Base-by-base conservation (phyloP, 1,284 basidiomycete species). In the Tilletia caries region DNA sequence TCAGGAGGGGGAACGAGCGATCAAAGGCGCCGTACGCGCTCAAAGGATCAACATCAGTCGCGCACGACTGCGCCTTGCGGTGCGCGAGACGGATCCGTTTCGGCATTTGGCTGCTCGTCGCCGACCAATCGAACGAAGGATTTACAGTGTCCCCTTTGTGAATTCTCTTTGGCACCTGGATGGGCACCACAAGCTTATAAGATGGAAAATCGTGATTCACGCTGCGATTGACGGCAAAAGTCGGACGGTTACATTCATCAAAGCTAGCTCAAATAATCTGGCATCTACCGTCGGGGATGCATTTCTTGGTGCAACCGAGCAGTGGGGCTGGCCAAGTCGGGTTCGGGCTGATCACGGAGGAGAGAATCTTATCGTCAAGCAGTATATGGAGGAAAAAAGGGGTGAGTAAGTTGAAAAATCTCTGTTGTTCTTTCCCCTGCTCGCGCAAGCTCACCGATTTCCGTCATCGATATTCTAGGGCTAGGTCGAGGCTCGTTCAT, bases 131-230 rank as follows among this genome's bases (percentile, higher is more conserved):
- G 10, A 58, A 23, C n/a, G 54, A 32, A 6, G 54, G 23, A 27
- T 2, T 6, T 58, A 58, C 54, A 58, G 27, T 5, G 54, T 58
- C 10, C 54, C 54, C 3, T 58, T 58, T 33, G 54, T 58, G 10
- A 58, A 58, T 25, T 58, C 54, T 5, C 54, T 58, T 15, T 58
- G 54, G 54, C 54, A 58, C 20, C 8, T 58, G 54, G 54, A 58
- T 20, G 54, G 54, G 12, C n/a, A 58, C 20, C 54, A 58, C 54
- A 58, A 58, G 29, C 27, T 58, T 6, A 58, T 58, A 5, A 6
- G 54, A 3, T 58, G 27, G 23, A 6, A 23, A 4, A 58, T 58
- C 27, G 54, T 58, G 12, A 32, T 58, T 3, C 54, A 58, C 27
- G 54, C 25, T 32, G 54, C 54, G 5, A 58, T 58, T 25, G 54